phyloP scores from a whole-genome alignment of 345 rosid species.

The Odontarrhena argentea region DNA sequence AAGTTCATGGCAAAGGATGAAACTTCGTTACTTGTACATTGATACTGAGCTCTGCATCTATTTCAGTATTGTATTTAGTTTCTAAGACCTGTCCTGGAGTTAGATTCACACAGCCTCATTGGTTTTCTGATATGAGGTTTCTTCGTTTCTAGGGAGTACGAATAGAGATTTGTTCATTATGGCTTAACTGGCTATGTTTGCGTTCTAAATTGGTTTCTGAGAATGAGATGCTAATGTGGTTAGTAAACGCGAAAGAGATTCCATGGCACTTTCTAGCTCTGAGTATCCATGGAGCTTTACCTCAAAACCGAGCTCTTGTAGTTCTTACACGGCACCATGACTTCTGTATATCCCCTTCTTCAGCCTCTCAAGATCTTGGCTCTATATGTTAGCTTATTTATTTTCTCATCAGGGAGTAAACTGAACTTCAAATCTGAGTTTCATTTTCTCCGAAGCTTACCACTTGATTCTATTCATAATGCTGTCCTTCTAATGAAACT shows the following conservation, averaged over 20 bases:
- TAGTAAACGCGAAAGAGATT: too few relatives aligned
- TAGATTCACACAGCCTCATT: background rate
- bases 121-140: too few relatives aligned
- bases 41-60: slow-evolving; percentile 14
- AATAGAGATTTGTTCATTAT: background rate
- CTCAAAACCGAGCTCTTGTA: background rate
- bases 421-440: background rate
- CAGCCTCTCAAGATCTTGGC: background rate
- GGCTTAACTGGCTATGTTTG: background rate
- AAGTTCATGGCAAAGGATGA: slow-evolving; percentile 1
- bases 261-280: background rate
- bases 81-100: background rate
- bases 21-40: slow-evolving; percentile 2
- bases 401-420: background rate
- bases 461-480: background rate
- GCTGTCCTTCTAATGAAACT: too few relatives aligned
- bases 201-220: background rate
- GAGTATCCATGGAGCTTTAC: background rate
- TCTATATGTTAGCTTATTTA: background rate
- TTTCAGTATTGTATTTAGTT: background rate
- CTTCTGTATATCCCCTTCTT: background rate
- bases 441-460: background rate
- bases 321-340: background rate
- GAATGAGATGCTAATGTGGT: background rate
- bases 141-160: background rate